Base-by-base conservation (phyloP, 2,329 filamentous ascomycete species). In the Colletotrichum somersetense region DNA sequence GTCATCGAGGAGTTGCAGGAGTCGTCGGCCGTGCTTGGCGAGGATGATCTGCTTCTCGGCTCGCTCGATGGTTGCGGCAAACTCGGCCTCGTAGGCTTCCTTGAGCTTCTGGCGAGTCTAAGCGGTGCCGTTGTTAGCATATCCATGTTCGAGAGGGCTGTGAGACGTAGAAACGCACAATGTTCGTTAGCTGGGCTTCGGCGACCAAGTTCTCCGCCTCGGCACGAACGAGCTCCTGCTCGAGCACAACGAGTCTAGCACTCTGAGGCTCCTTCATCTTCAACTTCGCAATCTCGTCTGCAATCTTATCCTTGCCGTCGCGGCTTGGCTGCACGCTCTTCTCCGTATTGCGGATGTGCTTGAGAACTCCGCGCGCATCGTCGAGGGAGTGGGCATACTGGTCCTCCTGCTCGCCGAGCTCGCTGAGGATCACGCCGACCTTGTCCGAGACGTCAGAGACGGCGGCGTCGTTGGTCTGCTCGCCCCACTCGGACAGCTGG, bases 21-120 rank as follows among this genome's bases (percentile, higher is more conserved):
- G 89, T 55, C 94, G 91, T 66, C 94, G 92, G 26, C 95, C 96
- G 80, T 98, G 95, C 78, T 93, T 93, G 69, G 96, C 96, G 20
- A 99, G 89, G 72, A 99, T 93, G 77, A 96, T 93, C 81, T 99
- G 96, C 85, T 98, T 98, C 86, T 98, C 96, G 33, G 95, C 95
- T 42, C 96, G 93, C 86, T 99, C 96, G 77, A 99, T 97, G 26
- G 95, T 93, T 71, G 95, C 95, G 20, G 93, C 90, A 75, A 97
- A 93, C 80, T 98, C 95, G 72, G 93, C 83, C 75, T 95, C 93
- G 80, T 96, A 98, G 33, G 96, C 94, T 83, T 98, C 94, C 84
- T 97, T 98, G 83, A 99, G 88, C 84, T 98, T 98, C 83, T 96
- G 93, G 70, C 96, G 93, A 46, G 96, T 98, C 93, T 96, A 74